Evolutionary conservation across 1,284 basidiomycete species (phyloP).

Genomic region (Trichosporon coremiiforme): DNA sequence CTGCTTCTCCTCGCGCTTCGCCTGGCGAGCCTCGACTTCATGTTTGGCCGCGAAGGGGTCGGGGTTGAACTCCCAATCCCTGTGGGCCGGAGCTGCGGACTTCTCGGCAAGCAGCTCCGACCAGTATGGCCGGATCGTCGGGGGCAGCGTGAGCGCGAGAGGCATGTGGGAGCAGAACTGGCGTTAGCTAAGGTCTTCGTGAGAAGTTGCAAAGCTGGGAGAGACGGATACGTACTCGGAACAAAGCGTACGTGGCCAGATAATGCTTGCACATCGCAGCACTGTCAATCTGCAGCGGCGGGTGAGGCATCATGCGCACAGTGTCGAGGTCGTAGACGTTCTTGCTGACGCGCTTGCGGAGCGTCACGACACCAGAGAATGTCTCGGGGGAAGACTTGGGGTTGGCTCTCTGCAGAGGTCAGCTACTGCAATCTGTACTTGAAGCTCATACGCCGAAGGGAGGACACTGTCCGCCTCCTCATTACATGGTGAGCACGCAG

Average conservation of each 20-base stretch:
- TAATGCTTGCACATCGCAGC: conserved; percentile 78
- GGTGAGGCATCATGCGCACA: conserved; percentile 73
- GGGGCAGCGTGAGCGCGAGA: conserved; percentile 74
- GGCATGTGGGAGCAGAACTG: conserved; percentile 80
- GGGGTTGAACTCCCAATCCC: conserved; percentile 79
- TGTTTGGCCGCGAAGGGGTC: conserved; percentile 79
- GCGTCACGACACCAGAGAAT: conserved; percentile 64
- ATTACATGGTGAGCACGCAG: no score
- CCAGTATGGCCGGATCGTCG: conserved; percentile 83
- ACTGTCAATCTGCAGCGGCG: conserved; percentile 65
- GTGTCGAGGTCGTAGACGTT: conserved; percentile 66
- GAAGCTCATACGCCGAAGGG: no score
- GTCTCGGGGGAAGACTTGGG: conserved; percentile 59
- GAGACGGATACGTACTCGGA: conserved; percentile 64
- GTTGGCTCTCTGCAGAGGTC: conserved; percentile 57
- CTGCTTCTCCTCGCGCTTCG: conserved; percentile 55
- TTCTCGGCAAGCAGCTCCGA: conserved; percentile 71
- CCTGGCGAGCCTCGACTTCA: conserved; percentile 67
- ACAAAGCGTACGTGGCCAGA: conserved; percentile 83
- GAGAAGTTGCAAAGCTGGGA: background rate
- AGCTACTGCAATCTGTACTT: no score
- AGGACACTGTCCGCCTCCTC: no score
- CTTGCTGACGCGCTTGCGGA: conserved; percentile 69
- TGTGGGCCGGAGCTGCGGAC: conserved; percentile 67
- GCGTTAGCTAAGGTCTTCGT: background rate